Evolutionary conservation across 495 filamentous ascomycete species (phyloP).

Genomic region (Durotheca rogersii): DNA sequence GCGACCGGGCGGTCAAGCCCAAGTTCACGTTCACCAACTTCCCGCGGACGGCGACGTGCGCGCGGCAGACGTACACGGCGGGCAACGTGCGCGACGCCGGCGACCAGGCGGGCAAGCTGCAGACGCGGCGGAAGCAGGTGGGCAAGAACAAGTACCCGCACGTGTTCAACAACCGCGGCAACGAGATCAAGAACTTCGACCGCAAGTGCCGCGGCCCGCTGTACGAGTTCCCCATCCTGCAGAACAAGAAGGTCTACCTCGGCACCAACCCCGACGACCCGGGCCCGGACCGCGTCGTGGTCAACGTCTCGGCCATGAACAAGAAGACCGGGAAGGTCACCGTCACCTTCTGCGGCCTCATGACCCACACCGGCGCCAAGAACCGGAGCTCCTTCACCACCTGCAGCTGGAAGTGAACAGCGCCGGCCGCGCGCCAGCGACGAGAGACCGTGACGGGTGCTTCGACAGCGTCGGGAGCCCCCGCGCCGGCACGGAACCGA

Average conservation of each 20-base stretch:
- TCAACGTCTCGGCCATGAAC: conserved; percentile 21
- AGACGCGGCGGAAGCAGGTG: conserved; percentile 14
- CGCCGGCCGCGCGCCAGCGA: neutral
- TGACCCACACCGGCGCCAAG: conserved; percentile 33
- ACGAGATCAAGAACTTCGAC: conserved; percentile 14
- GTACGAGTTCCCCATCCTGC: conserved; percentile 36
- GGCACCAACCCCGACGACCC: neutral
- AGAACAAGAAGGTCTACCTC: conserved; percentile 10
- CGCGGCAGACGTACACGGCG: conserved; percentile 15
- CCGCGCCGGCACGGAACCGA: too few relatives aligned
- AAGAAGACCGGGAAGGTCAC: conserved; percentile 10
- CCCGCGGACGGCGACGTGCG: conserved; percentile 24
- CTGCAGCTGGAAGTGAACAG: conserved; percentile 15
- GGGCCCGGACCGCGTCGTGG: conserved; percentile 27
- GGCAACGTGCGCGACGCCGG: conserved; percentile 26
- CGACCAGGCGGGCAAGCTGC: conserved; percentile 26
- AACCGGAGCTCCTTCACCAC: conserved; percentile 19
- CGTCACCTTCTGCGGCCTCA: conserved; percentile 19
- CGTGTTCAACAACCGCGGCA: conserved; percentile 31
- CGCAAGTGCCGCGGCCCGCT: conserved; percentile 13
- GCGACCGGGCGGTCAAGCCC: conserved; percentile 14
- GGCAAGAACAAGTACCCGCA: conserved; percentile 34
- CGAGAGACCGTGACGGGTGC: too few relatives aligned
- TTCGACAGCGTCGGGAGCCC: too few relatives aligned
- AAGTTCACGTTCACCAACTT: conserved; percentile 15